These are phyloP conservation scores for Globisporangium uncinulatum DNA, from an alignment of 352 stramenopile species.

Conservation along the genomic window DNA sequence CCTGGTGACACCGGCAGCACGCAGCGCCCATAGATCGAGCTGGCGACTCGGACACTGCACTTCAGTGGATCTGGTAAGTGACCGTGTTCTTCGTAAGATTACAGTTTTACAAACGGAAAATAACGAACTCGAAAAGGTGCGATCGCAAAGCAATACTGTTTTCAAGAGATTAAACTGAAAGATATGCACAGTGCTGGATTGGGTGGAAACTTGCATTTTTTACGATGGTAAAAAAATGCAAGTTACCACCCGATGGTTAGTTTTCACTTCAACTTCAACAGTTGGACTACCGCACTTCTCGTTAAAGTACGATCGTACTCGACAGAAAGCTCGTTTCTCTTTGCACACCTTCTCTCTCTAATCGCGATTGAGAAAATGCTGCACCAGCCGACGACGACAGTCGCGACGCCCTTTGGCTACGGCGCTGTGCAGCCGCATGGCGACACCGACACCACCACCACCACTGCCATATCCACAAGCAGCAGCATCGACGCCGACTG, in stretches of 20 bases:
- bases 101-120: no score
- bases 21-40: slow-evolving; percentile 44
- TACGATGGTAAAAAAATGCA: no score
- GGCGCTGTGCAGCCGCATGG: slow-evolving; percentile 33
- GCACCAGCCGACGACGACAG: slow-evolving; percentile 20
- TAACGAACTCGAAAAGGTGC: no score
- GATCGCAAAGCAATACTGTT: no score
- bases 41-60: background rate
- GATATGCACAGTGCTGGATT: no score
- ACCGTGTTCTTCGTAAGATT: background rate
- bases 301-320: background rate
- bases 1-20: slow-evolving; percentile 68
- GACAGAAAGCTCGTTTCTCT: background rate
- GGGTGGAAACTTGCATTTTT: no score
- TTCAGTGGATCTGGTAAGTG: background rate
- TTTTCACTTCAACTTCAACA: no score
- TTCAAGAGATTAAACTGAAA: no score
- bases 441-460: slow-evolving; percentile 8
- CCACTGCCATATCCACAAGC: slow-evolving; percentile 1
- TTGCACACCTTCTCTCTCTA: background rate
- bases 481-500: background rate
- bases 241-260: no score
- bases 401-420: slow-evolving; percentile 70
- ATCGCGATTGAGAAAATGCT: slow-evolving; percentile 11
- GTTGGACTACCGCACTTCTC: background rate